phyloP scores from a whole-genome alignment of 331 rosid species.

The Rhamnella rubrinervis region DNA sequence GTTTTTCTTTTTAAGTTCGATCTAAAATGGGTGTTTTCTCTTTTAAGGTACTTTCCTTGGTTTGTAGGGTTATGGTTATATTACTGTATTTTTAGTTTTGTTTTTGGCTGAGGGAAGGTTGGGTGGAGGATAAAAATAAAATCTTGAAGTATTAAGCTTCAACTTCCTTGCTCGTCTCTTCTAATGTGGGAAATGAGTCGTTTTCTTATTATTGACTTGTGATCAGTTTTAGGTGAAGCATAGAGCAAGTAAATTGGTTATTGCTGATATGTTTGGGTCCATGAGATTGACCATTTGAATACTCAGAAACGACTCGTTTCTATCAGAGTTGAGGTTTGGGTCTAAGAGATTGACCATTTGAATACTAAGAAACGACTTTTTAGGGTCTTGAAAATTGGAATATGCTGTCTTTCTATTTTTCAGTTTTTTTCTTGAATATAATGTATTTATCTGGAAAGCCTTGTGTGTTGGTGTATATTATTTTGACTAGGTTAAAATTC shows the following conservation, averaged over 20 bases:
- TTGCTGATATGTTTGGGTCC: constrained; percentile 7
- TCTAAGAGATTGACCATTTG: background rate
- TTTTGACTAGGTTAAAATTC: too few species aligned
- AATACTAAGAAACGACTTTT: background rate
- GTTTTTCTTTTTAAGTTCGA: constrained; percentile 33
- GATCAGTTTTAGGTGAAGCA: background rate
- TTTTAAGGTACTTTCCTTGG: constrained; percentile 22
- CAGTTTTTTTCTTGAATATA: too few species aligned
- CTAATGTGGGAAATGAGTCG: background rate
- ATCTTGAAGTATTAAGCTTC: background rate
- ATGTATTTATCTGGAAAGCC: too few species aligned
- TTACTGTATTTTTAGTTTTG: background rate
- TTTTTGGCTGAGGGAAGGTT: background rate
- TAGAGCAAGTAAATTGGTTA: constrained; percentile 29
- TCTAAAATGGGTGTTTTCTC: constrained; percentile 16
- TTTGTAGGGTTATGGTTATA: background rate
- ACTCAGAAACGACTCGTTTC: background rate
- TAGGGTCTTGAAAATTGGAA: constrained; percentile 16
- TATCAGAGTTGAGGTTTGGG: constrained; percentile 4
- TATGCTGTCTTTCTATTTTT: too few species aligned
- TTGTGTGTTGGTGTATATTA: background rate
- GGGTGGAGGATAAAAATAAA: background rate
- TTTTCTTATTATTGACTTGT: constrained; percentile 14
- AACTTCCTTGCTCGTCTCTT: constrained; percentile 9
- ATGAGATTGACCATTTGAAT: background rate